Conservation (phyloP, 768 basidiomycete species). For the Amanita pallidorosea region DNA sequence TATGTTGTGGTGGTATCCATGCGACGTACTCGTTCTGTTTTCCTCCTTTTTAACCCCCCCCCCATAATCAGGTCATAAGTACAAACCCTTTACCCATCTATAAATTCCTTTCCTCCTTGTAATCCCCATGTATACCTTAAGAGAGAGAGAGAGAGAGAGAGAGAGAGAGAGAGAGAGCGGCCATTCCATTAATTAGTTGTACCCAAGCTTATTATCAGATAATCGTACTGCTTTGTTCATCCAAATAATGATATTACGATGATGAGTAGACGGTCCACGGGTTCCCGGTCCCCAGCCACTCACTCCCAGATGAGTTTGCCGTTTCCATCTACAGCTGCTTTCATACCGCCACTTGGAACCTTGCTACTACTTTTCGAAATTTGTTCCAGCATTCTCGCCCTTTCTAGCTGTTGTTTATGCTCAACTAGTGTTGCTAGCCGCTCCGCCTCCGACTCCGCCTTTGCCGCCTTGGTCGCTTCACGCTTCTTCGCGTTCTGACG, state of each 20-base stretch:
- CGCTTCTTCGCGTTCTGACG: slow-evolving; percentile 53
- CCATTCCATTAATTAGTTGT: not conserved
- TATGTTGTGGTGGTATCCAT: not conserved
- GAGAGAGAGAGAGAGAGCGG: too few relatives aligned
- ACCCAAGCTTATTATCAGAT: not conserved
- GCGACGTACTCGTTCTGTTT: not conserved
- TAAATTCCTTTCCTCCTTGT: not conserved
- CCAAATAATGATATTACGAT: not conserved
- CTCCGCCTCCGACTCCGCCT: slow-evolving; percentile 41
- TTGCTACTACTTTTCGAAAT: slow-evolving; percentile 21
- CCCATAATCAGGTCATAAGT: not conserved
- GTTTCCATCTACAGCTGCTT: slow-evolving; percentile 41
- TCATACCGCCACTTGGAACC: slow-evolving; percentile 46
- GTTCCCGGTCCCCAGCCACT: slow-evolving; percentile 5
- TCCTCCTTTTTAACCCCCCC: not conserved
- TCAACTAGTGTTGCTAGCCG: slow-evolving; percentile 38
- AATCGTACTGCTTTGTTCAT: not conserved
- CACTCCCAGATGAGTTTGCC: slow-evolving; percentile 56
- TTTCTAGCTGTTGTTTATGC: slow-evolving; percentile 54
- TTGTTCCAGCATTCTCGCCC: slow-evolving; percentile 38
- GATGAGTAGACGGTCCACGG: not conserved
- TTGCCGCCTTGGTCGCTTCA: slow-evolving; percentile 48
- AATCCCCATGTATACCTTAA: not conserved
- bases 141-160: too few relatives aligned
- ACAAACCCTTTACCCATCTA: not conserved